Percentiles rank a stretch among this genome's conserved stretches.
Conservation (phyloP, 2,329 filamentous ascomycete species). For the Aspergillus sp. region DNA sequence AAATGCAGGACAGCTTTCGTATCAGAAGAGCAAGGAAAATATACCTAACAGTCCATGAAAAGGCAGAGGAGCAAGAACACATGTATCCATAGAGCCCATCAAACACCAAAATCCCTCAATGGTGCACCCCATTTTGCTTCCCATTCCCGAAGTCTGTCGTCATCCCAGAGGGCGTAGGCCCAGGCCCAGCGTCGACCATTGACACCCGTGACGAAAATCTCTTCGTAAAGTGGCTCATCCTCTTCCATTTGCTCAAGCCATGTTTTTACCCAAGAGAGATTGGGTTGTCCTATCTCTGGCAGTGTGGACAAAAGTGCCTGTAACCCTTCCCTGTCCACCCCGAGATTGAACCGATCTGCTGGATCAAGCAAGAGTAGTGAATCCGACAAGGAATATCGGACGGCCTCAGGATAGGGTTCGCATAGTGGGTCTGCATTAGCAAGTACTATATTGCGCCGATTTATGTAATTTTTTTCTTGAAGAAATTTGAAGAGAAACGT, state of each 20-base stretch:
- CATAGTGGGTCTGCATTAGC: too few species aligned
- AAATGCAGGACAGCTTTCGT: neutral
- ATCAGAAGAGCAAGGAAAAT: neutral
- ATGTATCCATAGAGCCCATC: neutral
- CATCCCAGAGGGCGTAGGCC: slow-evolving; percentile 18
- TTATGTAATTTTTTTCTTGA: too few species aligned
- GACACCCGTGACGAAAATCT: neutral
- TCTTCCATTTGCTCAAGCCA: neutral
- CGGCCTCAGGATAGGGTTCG: too few species aligned
- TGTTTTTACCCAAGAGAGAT: neutral
- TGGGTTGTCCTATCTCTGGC: neutral
- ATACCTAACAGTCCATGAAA: neutral
- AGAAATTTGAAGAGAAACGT: too few species aligned
- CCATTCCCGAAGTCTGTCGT: slow-evolving; percentile 11
- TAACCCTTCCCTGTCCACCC: slow-evolving; percentile 5
- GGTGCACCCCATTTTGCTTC: neutral
- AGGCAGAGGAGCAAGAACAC: neutral
- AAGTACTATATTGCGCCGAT: too few species aligned
- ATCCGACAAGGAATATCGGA: too few species aligned
- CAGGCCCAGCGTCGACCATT: slow-evolving; percentile 4
- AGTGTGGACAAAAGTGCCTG: neutral
- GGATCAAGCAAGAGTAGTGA: too few species aligned
- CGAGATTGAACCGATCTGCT: slow-evolving; percentile 15
- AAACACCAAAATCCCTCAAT: neutral
- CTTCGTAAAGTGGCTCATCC: neutral